phyloP scores from a whole-genome alignment of 2,329 filamentous ascomycete genomes.

The Fusarium staphyleae region DNA sequence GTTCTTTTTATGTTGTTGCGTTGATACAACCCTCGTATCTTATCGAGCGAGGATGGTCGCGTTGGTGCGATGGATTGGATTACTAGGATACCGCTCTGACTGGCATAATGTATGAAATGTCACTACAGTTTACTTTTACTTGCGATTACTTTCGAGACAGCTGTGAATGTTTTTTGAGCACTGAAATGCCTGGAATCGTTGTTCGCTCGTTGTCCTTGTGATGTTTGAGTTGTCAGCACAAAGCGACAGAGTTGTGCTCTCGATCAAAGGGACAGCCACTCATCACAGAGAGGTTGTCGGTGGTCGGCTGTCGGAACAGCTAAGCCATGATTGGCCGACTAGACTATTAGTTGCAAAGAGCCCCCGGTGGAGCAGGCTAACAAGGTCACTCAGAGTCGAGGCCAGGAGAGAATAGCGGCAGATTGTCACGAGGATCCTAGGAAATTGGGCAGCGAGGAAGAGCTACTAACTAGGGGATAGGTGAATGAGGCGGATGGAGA shows the following conservation, averaged over 20 bases:
- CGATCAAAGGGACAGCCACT: constrained; percentile 14
- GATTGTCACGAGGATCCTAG: not conserved
- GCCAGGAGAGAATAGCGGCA: not conserved
- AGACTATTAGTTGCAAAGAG: constrained; percentile 21
- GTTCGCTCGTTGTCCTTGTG: constrained; percentile 24
- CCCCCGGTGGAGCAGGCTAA: constrained; percentile 26
- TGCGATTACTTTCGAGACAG: constrained; percentile 3
- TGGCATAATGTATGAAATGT: constrained; percentile 37
- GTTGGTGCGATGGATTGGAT: constrained; percentile 15
- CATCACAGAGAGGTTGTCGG: constrained; percentile 38
- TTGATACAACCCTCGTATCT: constrained; percentile 20
- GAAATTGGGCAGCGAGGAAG: constrained; percentile 13
- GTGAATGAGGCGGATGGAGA: constrained; percentile 23
- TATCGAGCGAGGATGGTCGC: not conserved
- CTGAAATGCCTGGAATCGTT: not conserved
- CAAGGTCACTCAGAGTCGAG: constrained; percentile 27
- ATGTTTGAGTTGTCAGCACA: constrained; percentile 24
- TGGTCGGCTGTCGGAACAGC: constrained; percentile 38
- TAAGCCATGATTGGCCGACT: constrained; percentile 40
- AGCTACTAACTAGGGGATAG: constrained; percentile 29
- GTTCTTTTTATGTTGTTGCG: constrained; percentile 17
- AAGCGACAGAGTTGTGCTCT: constrained; percentile 22
- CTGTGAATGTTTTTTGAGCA: not conserved
- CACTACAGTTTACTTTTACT: constrained; percentile 24
- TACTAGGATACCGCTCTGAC: constrained; percentile 39